Base-by-base conservation (phyloP, 2,329 filamentous ascomycete genomes). In the Epichloe amarillans region DNA sequence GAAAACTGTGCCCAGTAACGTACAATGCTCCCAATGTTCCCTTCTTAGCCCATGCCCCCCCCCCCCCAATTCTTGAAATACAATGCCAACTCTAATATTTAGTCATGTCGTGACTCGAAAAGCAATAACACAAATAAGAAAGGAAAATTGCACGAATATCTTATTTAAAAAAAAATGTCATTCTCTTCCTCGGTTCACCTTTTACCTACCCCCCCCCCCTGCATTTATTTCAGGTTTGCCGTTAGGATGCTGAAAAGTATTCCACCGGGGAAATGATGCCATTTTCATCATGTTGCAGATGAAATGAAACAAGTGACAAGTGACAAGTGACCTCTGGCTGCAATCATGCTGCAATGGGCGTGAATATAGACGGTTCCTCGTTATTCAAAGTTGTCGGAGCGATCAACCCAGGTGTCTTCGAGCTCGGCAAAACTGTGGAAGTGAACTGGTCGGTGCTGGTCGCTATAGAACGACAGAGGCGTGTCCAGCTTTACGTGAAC, bases 401-500 rank as follows among this genome's bases (percentile, higher is more conserved):
- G 77, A 67, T 98, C 93, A 45, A 96, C 90, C 81, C 90, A 95
- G 41, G 95, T 86, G 68, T 98, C 91, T 71, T 98, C 93, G 65
- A 98, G 70, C 73, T 98, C 91, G 1, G 90, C 88, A 70, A 98
- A 98, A 68, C 89, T 95, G 66, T 91, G 85, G 78, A 98, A 98
- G 71, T 98, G 93, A 51, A 96, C 73, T 15, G 91, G 90, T 26
- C 93, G 81, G 69, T 98, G 94, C 60, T 89, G 77, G 60, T 90
- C 89, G 64, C 86, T 90, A 70, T 98, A 98, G 71, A 95, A 97
- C 8, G 86, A 76, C 58, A 84, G 69, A 17, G 93, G 93, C 42
- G 88, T 94, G 68, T 97, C 94, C 50, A 98, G 83, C 75, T 93
- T 93, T 60, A 97, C 90, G 60, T 89, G 86, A 42, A 96, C 79